These are phyloP conservation scores for Aspergillaceae sp. DNA, from an alignment of 2,329 filamentous ascomycete species.

Conservation along the genomic window DNA sequence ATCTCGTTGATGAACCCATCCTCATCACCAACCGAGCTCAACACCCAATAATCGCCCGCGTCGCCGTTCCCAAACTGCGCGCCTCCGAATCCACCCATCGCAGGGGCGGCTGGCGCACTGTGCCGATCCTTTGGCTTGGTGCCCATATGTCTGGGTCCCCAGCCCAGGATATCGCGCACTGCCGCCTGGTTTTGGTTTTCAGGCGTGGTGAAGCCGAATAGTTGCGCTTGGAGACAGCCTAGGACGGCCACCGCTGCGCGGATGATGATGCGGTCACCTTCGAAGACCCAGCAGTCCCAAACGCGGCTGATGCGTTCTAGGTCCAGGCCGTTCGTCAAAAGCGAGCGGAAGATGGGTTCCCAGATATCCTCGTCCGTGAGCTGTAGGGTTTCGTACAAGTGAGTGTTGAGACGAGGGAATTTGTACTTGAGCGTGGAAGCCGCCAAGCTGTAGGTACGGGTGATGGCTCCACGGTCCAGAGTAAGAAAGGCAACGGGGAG, in stretches of 20 bases:
- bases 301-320: slow-evolving; percentile 48
- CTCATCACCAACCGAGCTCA: slow-evolving; percentile 30
- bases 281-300: slow-evolving; percentile 56
- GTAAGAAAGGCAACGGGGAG: slow-evolving; percentile 54
- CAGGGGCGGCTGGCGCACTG: slow-evolving; percentile 23
- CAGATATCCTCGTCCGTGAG: slow-evolving; percentile 40
- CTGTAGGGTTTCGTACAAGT: slow-evolving; percentile 38
- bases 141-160: slow-evolving; percentile 28
- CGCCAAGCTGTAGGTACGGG: slow-evolving; percentile 48
- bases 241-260: slow-evolving; percentile 37
- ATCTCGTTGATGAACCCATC: slow-evolving; percentile 37
- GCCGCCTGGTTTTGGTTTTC: slow-evolving; percentile 30
- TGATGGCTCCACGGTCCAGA: slow-evolving; percentile 47
- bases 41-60: slow-evolving; percentile 35
- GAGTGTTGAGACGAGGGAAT: slow-evolving; percentile 45
- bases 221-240: slow-evolving; percentile 35
- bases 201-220: slow-evolving; percentile 30
- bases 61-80: slow-evolving; percentile 27
- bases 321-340: slow-evolving; percentile 45
- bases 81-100: slow-evolving; percentile 25
- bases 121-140: slow-evolving; percentile 27
- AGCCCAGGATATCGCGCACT: slow-evolving; percentile 27
- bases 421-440: slow-evolving; percentile 52
- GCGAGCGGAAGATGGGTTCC: slow-evolving; percentile 46
- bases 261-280: slow-evolving; percentile 47